These are phyloP conservation scores for Periconia macrospinosa DNA, from an alignment of 2,329 filamentous ascomycete species.

Conservation along the genomic window DNA sequence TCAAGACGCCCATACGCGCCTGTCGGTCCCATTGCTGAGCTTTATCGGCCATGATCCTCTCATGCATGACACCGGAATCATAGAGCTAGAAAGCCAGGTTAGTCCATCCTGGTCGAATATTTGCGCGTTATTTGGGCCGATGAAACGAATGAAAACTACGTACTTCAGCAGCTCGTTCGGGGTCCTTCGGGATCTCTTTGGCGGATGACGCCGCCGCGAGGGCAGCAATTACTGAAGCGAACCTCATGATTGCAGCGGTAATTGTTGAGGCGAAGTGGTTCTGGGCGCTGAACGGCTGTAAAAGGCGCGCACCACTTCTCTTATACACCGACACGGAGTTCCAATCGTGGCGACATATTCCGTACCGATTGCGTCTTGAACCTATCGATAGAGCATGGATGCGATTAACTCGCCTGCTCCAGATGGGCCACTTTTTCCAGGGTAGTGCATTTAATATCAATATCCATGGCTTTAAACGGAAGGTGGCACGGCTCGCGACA, in stretches of 20 bases:
- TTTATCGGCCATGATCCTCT: conserved; percentile 33
- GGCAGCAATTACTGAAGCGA: conserved; percentile 12
- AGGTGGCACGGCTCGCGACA: neutral
- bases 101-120: neutral
- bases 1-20: conserved; percentile 14
- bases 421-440: neutral
- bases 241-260: conserved; percentile 14
- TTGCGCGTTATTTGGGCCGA: too few relatives aligned
- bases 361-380: conserved; percentile 1
- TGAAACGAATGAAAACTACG: neutral
- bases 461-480: conserved; percentile 2
- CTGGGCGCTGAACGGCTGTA: neutral
- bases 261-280: neutral
- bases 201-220: conserved; percentile 14
- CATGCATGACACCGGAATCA: conserved; percentile 32
- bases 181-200: conserved; percentile 24
- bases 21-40: conserved; percentile 13
- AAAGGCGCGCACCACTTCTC: neutral
- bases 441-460: neutral
- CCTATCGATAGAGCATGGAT: neutral
- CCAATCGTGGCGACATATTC: neutral
- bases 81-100: conserved; percentile 18
- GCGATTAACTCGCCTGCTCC: neutral
- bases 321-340: neutral
- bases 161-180: conserved; percentile 16